These are phyloP conservation scores for Sphagnurus paluster DNA, from an alignment of 1,284 basidiomycete species.

Conservation along the genomic window DNA sequence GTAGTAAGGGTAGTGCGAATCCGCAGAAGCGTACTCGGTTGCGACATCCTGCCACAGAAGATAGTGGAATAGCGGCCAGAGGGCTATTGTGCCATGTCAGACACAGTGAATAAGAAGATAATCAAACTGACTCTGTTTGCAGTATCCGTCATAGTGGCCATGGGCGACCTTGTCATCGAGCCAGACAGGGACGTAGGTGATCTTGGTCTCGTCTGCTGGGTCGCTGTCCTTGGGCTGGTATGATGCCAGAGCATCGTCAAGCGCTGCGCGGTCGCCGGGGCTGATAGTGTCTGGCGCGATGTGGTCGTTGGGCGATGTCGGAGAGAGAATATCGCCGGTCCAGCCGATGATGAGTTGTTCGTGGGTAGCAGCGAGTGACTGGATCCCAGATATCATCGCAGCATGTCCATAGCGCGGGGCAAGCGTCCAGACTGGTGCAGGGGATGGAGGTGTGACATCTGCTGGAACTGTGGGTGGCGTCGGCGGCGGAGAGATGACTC, in stretches of 20 bases:
- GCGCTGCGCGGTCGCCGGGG: slow-evolving; percentile 57
- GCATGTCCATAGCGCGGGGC: slow-evolving; percentile 86
- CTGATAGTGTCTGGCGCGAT: slow-evolving; percentile 56
- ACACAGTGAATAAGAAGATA: background rate
- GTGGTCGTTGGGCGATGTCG: slow-evolving; percentile 39
- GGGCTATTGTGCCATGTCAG: slow-evolving; percentile 46
- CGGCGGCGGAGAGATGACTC: slow-evolving; percentile 65
- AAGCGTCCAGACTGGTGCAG: slow-evolving; percentile 75
- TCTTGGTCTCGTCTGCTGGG: slow-evolving; percentile 49
- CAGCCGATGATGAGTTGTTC: slow-evolving; percentile 93
- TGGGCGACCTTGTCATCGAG: slow-evolving; percentile 88
- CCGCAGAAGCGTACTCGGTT: slow-evolving; percentile 78
- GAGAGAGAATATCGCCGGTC: slow-evolving; percentile 81
- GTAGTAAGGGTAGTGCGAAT: slow-evolving; percentile 86
- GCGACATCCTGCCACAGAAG: slow-evolving; percentile 96
- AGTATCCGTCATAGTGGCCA: slow-evolving; percentile 96
- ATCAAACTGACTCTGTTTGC: slow-evolving; percentile 79
- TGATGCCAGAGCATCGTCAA: slow-evolving; percentile 59
- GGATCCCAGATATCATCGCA: slow-evolving; percentile 94
- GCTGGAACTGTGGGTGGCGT: slow-evolving; percentile 56
- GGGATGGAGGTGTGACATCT: slow-evolving; percentile 32
- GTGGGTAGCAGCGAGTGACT: slow-evolving; percentile 79
- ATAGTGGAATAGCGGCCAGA: slow-evolving; percentile 99
- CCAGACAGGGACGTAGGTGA: slow-evolving; percentile 89
- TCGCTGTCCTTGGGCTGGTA: slow-evolving; percentile 64